These are phyloP conservation scores for Afroboletus lepidellus DNA, from an alignment of 1,284 basidiomycete species.

Conservation along the genomic window DNA sequence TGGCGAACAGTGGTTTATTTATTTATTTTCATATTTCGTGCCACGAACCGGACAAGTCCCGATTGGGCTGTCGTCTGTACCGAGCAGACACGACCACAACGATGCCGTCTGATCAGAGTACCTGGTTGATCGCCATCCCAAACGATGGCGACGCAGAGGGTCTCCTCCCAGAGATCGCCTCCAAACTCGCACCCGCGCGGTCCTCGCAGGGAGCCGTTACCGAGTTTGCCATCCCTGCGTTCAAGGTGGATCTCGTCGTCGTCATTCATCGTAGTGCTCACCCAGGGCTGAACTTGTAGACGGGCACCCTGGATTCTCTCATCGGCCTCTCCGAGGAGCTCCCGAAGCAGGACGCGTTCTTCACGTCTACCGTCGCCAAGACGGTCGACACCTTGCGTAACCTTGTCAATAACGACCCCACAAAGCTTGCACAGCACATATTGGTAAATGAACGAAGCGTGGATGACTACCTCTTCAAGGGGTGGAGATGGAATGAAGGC, in stretches of 20 bases:
- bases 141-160: slow-evolving; percentile 75
- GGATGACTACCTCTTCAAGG: slow-evolving; percentile 76
- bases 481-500: slow-evolving; percentile 89
- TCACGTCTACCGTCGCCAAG: slow-evolving; percentile 88
- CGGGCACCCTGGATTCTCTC: slow-evolving; percentile 91
- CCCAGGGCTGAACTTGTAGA: slow-evolving; percentile 48
- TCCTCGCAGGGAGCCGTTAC: slow-evolving; percentile 47
- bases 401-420: slow-evolving; percentile 85
- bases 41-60: slow-evolving; percentile 9
- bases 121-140: slow-evolving; percentile 77
- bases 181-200: slow-evolving; percentile 57
- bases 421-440: slow-evolving; percentile 80
- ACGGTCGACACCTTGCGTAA: slow-evolving; percentile 93
- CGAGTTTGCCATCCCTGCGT: slow-evolving; percentile 66
- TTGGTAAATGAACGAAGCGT: slow-evolving; percentile 81
- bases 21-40: slow-evolving; percentile 10
- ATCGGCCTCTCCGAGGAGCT: slow-evolving; percentile 90
- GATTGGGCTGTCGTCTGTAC: slow-evolving; percentile 14
- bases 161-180: slow-evolving; percentile 57
- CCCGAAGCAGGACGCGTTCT: slow-evolving; percentile 88
- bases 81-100: slow-evolving; percentile 3
- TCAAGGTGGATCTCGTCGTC: slow-evolving; percentile 57
- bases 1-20: slow-evolving; percentile 2
- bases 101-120: slow-evolving; percentile 86
- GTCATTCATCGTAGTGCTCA: slow-evolving; percentile 13